Conservation (phyloP, 129 eudicot species). For the Erigeron canadensis region DNA sequence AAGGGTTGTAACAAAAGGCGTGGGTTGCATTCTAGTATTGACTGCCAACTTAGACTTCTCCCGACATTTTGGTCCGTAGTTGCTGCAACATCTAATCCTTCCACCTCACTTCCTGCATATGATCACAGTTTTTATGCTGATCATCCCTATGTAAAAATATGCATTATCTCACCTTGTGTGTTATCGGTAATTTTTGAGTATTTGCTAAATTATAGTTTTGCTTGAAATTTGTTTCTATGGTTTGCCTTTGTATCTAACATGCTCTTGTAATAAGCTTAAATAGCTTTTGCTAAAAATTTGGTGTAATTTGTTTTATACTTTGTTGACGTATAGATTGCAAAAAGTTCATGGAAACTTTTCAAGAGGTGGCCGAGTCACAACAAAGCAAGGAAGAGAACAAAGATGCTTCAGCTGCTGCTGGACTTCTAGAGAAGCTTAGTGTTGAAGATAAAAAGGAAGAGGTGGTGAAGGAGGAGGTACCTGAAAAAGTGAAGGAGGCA, state of each 20-base stretch:
- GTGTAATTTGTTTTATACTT: not conserved
- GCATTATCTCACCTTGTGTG: not conserved
- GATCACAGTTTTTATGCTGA: slow-evolving; percentile 67
- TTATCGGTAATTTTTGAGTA: not conserved
- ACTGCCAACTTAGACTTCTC: slow-evolving; percentile 85
- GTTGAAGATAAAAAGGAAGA: slow-evolving; percentile 48
- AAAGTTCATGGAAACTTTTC: slow-evolving; percentile 60
- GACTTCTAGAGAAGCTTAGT: slow-evolving; percentile 60
- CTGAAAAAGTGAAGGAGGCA: slow-evolving; percentile 30
- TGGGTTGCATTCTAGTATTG: slow-evolving; percentile 95
- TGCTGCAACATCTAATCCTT: slow-evolving; percentile 28
- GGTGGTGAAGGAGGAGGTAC: not conserved
- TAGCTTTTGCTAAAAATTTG: too few species aligned
- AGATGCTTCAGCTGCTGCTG: slow-evolving; percentile 59
- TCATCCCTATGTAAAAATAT: slow-evolving; percentile 33
- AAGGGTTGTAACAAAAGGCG: slow-evolving; percentile 85
- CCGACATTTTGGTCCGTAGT: slow-evolving; percentile 39
- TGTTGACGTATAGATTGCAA: slow-evolving; percentile 49
- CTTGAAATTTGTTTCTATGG: not conserved
- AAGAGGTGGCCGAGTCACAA: slow-evolving; percentile 75
- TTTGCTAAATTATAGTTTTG: not conserved
- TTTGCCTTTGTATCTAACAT: not conserved
- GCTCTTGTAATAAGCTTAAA: not conserved
- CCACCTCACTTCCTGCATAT: slow-evolving; percentile 45
- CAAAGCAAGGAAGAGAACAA: slow-evolving; percentile 51